Evolutionary conservation across 495 filamentous ascomycete species (phyloP).

Genomic region (Talaromyces ruber): DNA sequence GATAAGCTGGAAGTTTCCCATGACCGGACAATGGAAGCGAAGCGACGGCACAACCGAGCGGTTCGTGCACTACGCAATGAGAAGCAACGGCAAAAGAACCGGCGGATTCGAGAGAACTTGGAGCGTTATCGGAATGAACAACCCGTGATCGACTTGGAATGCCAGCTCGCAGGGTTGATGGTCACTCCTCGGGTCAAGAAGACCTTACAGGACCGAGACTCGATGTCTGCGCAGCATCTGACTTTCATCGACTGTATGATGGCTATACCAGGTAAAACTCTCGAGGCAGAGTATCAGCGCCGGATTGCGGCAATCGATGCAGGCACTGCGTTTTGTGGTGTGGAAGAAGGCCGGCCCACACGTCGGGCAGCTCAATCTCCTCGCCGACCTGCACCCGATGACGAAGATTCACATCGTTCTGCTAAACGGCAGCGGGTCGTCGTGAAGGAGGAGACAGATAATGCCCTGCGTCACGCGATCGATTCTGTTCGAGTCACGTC

Average conservation of each 20-base stretch:
- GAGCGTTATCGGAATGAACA: constrained; percentile 23
- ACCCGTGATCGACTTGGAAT: constrained; percentile 21
- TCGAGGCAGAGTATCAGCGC: too few species aligned
- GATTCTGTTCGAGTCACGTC: constrained; percentile 11
- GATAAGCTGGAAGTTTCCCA: not conserved
- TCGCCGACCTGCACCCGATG: not conserved
- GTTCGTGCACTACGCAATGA: constrained; percentile 15
- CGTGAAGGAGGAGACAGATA: constrained; percentile 7
- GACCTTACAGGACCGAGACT: not conserved
- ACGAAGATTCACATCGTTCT: constrained; percentile 4
- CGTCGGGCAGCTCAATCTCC: constrained; percentile 1
- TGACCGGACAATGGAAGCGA: constrained; percentile 11
- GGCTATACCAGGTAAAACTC: too few species aligned
- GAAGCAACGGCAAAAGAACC: constrained; percentile 15
- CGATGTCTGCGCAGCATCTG: too few species aligned
- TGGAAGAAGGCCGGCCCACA: constrained; percentile 9
- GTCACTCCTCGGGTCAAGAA: constrained; percentile 15
- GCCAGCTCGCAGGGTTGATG: constrained; percentile 20
- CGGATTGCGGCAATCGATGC: constrained; percentile 18
- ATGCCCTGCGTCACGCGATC: constrained; percentile 9
- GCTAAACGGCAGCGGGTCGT: constrained; percentile 5
- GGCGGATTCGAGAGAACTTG: constrained; percentile 15
- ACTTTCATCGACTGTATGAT: too few species aligned
- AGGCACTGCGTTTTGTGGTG: constrained; percentile 21
- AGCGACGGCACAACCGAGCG: constrained; percentile 14